A percentile compares a stretch with the other conserved stretches of the same genome.
Evolutionary conservation across 352 stramenopile species (phyloP).

Genomic region (Globisporangium rhizosaccharum): DNA sequence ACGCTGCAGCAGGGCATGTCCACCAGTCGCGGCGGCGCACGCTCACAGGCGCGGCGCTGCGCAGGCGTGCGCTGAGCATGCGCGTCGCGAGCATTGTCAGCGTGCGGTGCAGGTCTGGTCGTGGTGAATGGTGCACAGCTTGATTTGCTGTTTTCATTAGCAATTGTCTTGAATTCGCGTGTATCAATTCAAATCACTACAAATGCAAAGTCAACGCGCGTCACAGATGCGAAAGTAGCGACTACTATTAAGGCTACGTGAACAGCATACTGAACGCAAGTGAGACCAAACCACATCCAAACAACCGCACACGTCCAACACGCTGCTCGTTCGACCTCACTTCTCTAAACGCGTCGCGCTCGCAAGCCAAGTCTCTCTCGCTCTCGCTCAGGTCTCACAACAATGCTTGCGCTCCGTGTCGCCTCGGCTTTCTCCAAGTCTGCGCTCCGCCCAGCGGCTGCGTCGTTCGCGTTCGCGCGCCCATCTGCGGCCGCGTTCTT

Average conservation of each 20-base stretch:
- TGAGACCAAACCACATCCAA: background rate
- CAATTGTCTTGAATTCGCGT: background rate
- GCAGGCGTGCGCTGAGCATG: constrained; percentile 7
- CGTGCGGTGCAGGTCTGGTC: background rate
- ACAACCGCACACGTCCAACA: background rate
- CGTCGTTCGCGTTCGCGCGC: constrained; percentile 41
- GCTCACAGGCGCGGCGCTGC: background rate
- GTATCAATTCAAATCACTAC: background rate
- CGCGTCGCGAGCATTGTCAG: background rate
- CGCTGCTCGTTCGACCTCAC: background rate
- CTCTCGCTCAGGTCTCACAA: background rate
- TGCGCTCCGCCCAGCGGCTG: constrained; percentile 22
- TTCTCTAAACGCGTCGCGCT: background rate
- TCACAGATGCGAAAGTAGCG: background rate
- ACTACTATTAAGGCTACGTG: background rate
- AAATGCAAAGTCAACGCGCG: background rate
- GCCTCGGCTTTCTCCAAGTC: constrained; percentile 50
- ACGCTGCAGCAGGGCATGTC: background rate
- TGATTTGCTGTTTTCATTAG: background rate
- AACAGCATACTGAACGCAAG: background rate
- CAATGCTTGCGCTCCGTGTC: constrained; percentile 49
- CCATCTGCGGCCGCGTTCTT: constrained; percentile 26
- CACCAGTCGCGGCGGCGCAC: background rate
- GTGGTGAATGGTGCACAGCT: background rate
- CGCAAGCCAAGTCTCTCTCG: background rate